Evolutionary conservation across 768 basidiomycete species (phyloP), one percentile per base, ranked within the genome.

Genomic region (Astraeus odoratus): DNA sequence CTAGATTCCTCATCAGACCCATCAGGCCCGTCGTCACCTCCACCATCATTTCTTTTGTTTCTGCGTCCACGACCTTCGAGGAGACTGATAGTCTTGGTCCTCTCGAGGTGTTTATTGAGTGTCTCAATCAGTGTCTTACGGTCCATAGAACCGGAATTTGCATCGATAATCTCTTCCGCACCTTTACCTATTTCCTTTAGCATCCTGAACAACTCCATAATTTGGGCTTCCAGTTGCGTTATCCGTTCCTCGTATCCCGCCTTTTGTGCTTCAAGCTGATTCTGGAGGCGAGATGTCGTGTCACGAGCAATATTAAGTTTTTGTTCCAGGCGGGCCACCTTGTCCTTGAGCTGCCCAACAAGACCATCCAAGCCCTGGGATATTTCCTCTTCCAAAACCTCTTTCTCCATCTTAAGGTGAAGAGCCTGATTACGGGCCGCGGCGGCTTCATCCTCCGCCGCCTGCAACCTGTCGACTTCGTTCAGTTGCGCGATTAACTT

Each of bases 171-270:
- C 49, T 75, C 77, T 45, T 88, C 85, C 29, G 90, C 76, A 12
- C 85, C 83, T 45, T 76, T 80, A 13, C 85, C 81, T 27, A 86
- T 76, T 56, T 95, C 88, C 60, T 81, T 87, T 43, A 98, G 71
- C 91, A 96, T 95, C 53, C 85, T 76, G 70, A 94, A 98, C 15
- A 97, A 66, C 59, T 96, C 93, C 74, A 87, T 79, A 49, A 95
- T 94, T 69, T 96, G 89, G 10, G 83, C 76, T 58, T 96, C 92
- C 12, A 95, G 80, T 61, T 95, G 88, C 3, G 78, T 73, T 46
- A 97, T 90, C 53, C 80, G 80, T 46, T 91, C 87, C 57, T 94
- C 87, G 57, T 93, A 93, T 12, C 77, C 80, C 13, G 68, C 61
- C 60, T 83, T 87, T 67, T 93, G 87, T 31, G 76, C 74, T 53